phyloP scores from a whole-genome alignment of 2,329 filamentous ascomycete species.

The Mycosphaerella sp. region DNA sequence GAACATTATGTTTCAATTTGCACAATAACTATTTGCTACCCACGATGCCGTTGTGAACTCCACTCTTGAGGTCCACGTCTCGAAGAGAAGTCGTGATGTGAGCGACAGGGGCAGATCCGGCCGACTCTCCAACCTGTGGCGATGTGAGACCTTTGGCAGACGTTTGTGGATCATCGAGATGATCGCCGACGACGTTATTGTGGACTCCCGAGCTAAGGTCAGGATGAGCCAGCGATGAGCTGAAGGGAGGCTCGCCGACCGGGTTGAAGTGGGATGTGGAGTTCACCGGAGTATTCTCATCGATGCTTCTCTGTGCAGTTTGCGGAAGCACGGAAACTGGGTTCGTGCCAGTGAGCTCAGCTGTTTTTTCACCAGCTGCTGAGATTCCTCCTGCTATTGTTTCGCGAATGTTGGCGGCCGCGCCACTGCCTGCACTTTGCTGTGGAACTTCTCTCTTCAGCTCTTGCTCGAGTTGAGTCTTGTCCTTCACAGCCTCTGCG shows the following conservation, averaged over 20 bases:
- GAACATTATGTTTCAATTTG: background rate
- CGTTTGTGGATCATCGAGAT: background rate
- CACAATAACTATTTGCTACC: background rate
- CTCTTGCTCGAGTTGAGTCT: slow-evolving; percentile 20
- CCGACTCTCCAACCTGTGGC: background rate
- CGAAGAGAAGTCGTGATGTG: background rate
- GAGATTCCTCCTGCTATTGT: background rate
- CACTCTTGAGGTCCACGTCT: slow-evolving; percentile 2
- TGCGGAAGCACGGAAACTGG: slow-evolving; percentile 37
- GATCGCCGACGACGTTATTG: slow-evolving; percentile 10
- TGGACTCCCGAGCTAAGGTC: slow-evolving; percentile 9
- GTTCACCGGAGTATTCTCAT: slow-evolving; percentile 22
- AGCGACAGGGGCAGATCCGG: background rate
- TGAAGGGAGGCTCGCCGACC: background rate
- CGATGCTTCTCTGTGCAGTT: slow-evolving; percentile 15
- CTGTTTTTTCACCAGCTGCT: slow-evolving; percentile 30
- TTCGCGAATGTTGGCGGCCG: slow-evolving; percentile 4
- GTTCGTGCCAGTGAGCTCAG: slow-evolving; percentile 39
- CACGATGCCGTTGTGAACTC: slow-evolving; percentile 7
- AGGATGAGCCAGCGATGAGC: background rate
- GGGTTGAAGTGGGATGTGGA: background rate
- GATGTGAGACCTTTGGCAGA: background rate
- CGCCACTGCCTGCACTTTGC: slow-evolving; percentile 13
- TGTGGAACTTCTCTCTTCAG: slow-evolving; percentile 44
- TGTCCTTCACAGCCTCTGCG: slow-evolving; percentile 27